Conservation (phyloP, 208 protist genomes). For the Acanthamoeba rhysodes region DNA sequence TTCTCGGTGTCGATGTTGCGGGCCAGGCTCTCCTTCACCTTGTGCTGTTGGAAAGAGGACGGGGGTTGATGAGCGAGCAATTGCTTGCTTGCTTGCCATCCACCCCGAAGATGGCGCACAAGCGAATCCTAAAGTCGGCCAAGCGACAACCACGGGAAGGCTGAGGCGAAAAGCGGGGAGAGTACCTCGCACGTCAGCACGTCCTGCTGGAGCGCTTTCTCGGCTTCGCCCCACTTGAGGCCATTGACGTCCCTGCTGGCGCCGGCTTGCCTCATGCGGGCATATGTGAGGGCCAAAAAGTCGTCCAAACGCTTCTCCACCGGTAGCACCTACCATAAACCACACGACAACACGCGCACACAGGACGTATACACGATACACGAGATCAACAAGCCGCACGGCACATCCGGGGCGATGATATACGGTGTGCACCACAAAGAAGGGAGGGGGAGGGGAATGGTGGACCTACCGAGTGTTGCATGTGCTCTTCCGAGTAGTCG, state of each 20-base stretch:
- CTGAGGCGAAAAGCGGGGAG: background rate
- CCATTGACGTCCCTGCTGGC: background rate
- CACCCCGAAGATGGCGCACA: too few species aligned
- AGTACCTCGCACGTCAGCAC: constrained; percentile 1
- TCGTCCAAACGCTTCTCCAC: constrained; percentile 81
- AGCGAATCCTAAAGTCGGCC: background rate
- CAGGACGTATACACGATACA: constrained; percentile 74
- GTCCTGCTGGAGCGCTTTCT: constrained; percentile 27
- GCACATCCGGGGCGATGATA: too few species aligned
- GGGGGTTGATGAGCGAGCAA: too few species aligned
- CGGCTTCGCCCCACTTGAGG: constrained; percentile 17
- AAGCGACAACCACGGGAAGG: background rate
- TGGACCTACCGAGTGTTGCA: constrained; percentile 31
- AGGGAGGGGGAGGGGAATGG: constrained; percentile 94
- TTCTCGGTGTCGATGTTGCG: background rate
- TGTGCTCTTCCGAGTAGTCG: constrained; percentile 61
- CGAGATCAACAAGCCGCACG: too few species aligned
- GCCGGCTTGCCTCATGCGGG: background rate
- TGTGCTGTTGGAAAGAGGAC: background rate
- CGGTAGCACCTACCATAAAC: constrained; percentile 85
- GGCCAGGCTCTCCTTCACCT: constrained; percentile 26
- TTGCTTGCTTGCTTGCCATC: too few species aligned
- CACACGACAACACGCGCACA: constrained; percentile 91
- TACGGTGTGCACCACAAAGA: constrained; percentile 89
- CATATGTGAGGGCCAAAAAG: constrained; percentile 32